Base-by-base conservation (phyloP, 805 yeast species). In the Metschnikowia reukaufii region DNA sequence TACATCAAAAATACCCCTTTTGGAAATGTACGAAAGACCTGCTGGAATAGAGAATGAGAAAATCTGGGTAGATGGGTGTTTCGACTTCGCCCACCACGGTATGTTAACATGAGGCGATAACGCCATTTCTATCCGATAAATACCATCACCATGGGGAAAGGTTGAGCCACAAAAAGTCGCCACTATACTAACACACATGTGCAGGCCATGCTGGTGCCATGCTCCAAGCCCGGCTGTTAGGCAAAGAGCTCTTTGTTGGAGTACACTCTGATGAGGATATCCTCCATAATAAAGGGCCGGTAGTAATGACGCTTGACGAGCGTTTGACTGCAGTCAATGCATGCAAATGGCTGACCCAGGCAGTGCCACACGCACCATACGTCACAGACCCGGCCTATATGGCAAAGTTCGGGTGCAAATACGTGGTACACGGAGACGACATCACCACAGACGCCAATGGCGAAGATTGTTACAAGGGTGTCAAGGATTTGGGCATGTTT, bases 361-460 rank as follows among this genome's bases (percentile, higher is more conserved):
- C 86, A 0, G 77, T 92, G 15, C 77, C 83, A 2, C 72, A 77
- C 52, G 97, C 98, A 0, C 99, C 99, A 1, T 94, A 94, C 62
- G 97, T 92, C 12, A 94, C 99, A 0, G 86, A 83, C 53, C 95
- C 96, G 0, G 70, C 68, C 35, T 85, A 88, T 43, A 78, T 90
- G 88, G 89, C 86, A 56, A 55, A 72, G 20, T 80, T 80, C 60
- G 79, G 78, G 6, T 94, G 99, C 70, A 68, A 81, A 60, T 94
- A 83, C 63, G 99, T 94, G n/a, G 96, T 94, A 9, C 99, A 94
- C 65, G 99, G 99, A 6, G 99, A 94, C 66, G 99, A 94, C 62
- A 89, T 94, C 55, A 94, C 97, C 20, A 87, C 97, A 1, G 98
- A 94, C 66, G 96, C 96, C 13, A 77, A 88, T 60, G 99, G 99